Conservation (phyloP, 228 moss, liverwort and hornwort genomes). For the Sphagnum magellanicum region DNA sequence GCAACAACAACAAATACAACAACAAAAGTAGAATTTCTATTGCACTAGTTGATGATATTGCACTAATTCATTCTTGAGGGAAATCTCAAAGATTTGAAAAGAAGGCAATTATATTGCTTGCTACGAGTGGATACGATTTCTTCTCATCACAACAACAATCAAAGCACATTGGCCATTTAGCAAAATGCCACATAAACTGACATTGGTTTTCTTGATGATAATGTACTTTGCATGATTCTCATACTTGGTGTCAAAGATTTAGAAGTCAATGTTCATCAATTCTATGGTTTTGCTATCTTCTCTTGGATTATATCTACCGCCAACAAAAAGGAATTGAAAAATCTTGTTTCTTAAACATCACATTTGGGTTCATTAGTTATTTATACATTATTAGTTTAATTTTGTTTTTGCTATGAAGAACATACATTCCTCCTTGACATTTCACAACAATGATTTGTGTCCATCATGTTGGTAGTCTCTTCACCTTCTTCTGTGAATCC, state of each 20-base stretch:
- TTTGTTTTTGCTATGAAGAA: background rate
- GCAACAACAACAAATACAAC: too few relatives aligned
- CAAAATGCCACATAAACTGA: background rate
- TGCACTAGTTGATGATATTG: too few relatives aligned
- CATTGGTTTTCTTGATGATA: background rate
- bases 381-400: background rate
- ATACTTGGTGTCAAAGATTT: background rate
- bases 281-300: too few relatives aligned
- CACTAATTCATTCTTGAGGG: too few relatives aligned
- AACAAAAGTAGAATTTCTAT: too few relatives aligned
- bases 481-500: background rate
- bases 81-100: too few relatives aligned
- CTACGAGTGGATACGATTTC: too few relatives aligned
- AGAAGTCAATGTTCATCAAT: too few relatives aligned
- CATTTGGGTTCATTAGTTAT: background rate
- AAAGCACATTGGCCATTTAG: background rate
- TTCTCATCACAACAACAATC: too few relatives aligned
- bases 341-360: background rate
- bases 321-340: background rate
- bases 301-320: background rate
- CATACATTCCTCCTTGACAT: constrained; percentile 38
- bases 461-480: constrained; percentile 3
- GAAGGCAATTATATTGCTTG: too few relatives aligned
- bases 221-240: background rate
- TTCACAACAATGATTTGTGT: constrained; percentile 7